Base-by-base conservation (phyloP, 1,284 basidiomycete species). In the Butyriboletus appendiculatus region DNA sequence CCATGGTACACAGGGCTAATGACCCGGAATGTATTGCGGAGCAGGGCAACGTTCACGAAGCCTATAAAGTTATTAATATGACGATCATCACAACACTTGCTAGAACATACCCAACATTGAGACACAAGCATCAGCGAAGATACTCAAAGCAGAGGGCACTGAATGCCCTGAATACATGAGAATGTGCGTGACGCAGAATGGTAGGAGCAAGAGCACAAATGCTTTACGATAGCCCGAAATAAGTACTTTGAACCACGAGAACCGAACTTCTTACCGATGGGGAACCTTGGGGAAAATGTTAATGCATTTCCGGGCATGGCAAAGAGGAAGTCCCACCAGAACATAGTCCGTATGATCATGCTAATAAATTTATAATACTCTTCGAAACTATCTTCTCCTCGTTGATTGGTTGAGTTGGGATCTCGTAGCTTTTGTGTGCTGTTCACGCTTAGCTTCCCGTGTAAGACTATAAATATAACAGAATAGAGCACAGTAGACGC, bases 1-100 rank as follows among this genome's bases (percentile, higher is more conserved):
- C 62, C 62, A 52, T 75, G 69, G 59, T 85, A 77, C 26, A 79
- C 79, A 22, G 80, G 80, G n/a, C 76, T 74, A 35, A 90, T 71
- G 45, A 86, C 76, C n/a, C 82, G 78, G 62, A 88, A 79, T 4
- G 84, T 87, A 64, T 86, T 88, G 71, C 79, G 82, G 28, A 88
- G 75, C n/a, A 89, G 73, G 10, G 78, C 53, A 20, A 85, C 83
- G 60, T 89, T 85, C 14, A 81, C 80, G 24, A 83, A 61, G 42
- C 86, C 88, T 90, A 48, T 20, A 24, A 69, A 51, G 39, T 32
- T 32, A 18, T 62, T 28, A 57, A 49, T 32, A 45, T 26, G 34
- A 26, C 50, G 43, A 45, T 48, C n/a, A 12, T 39, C n/a, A 28
- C 38, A 32, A 48, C 22, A 45, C 18, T 48, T 48, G 53, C 22